Conservation (phyloP, 2,329 filamentous ascomycete species). For the Myriosclerotinia scirpicola region DNA sequence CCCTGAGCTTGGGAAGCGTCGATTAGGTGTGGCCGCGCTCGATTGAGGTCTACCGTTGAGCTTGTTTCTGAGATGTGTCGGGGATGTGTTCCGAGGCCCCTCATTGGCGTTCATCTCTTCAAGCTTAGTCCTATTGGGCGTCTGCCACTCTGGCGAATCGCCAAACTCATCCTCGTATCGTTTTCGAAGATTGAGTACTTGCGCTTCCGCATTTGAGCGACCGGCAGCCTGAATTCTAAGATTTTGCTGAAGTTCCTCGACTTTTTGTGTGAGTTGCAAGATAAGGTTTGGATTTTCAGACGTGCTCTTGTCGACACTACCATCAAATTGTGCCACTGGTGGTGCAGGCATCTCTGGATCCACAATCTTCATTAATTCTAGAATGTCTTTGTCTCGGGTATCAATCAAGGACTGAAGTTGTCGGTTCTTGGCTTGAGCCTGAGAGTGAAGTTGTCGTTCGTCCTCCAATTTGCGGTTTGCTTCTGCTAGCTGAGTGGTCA, state of each 20-base stretch:
- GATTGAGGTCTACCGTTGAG: conserved; percentile 61
- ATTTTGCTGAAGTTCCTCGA: conserved; percentile 86
- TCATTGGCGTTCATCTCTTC: conserved; percentile 89
- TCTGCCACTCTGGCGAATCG: conserved; percentile 60
- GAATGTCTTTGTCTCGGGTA: conserved; percentile 75
- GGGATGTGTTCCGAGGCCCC: conserved; percentile 70
- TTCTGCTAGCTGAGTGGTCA: conserved; percentile 82
- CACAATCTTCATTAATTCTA: conserved; percentile 81
- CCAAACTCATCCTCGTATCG: conserved; percentile 70
- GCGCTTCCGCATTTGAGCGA: conserved; percentile 76
- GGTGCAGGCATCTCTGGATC: conserved; percentile 61
- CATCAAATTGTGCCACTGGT: conserved; percentile 54
- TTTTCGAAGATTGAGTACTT: conserved; percentile 75
- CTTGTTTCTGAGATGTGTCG: conserved; percentile 63
- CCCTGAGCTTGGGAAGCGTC: conserved; percentile 66
- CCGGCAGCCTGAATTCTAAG: conserved; percentile 80
- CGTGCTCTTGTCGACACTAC: conserved; percentile 58
- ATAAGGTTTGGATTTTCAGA: conserved; percentile 55
- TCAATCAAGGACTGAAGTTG: conserved; percentile 79
- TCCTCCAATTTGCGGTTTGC: conserved; percentile 87
- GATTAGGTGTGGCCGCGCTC: conserved; percentile 74
- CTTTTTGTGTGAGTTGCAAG: conserved; percentile 81
- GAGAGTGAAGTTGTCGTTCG: conserved; percentile 78
- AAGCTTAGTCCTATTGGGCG: conserved; percentile 69
- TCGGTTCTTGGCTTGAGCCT: conserved; percentile 82